Base-by-base conservation (phyloP, 139 green algal species). In the Chlamydomonas applanata region DNA sequence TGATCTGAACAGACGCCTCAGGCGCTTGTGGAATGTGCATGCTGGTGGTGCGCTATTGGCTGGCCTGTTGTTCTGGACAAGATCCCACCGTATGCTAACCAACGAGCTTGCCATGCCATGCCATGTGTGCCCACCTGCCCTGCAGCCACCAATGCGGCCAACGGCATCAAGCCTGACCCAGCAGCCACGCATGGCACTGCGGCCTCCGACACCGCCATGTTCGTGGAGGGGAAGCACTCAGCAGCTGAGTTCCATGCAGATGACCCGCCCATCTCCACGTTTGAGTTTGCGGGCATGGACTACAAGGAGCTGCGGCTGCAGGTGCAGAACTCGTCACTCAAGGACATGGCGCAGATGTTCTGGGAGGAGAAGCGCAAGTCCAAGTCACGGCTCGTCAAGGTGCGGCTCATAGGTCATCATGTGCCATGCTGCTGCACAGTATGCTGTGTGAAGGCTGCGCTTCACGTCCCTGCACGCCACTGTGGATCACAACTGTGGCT, bases 231-330 rank as follows among this genome's bases (percentile, higher is more conserved):
- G 1, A 80, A 86, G 74, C 76, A 80, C 24, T 87, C 24, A 0
- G 88, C 81, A 0, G 73, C 79, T 0, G 62, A 75, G 2, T 91
- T 93, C 35, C 34, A 89, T 34, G 75, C 83, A 11, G 78, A 81
- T 44, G 61, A 69, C n/a, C 32, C 78, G 20, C 73, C 77, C 14
- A 72, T 86, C 17, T 79, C 63, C 60, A 86, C 77, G 16, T 89
- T 83, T 60, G 69, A 84, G 30, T 75, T 90, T 24, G 72, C 73
- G 19, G 80, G 33, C 32, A 59, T 64, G 46, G 79, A 86, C 71
- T 88, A 84, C 68, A 72, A 44, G n/a, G 40, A 79, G 65, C 56
- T 80, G 67, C n/a, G 14, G 27, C 27, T 63, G 25, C 67, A 73
- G 45, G 67, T 46, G 2, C 67, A 73, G 67, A 34, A 73, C 9